Base-by-base conservation (phyloP, 2,329 filamentous ascomycete species). In the Zymoseptoria crescenta region DNA sequence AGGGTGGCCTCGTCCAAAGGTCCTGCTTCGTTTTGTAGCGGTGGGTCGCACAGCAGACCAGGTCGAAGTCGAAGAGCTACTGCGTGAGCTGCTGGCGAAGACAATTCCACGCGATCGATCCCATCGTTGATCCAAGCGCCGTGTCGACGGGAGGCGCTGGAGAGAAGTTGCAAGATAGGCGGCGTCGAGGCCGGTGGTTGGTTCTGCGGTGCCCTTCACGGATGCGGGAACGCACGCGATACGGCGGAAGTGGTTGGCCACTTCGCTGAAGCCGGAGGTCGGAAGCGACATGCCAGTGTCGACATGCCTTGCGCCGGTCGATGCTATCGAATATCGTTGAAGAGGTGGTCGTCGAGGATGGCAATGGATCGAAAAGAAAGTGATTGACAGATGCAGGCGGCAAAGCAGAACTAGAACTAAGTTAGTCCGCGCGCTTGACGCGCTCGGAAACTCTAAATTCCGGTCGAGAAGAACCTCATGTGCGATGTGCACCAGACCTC, bases 51-150 rank as follows among this genome's bases (percentile, higher is more conserved):
- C 16, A 28, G 21, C 16, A 13, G 49, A 52, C 59, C 52, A 52
- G 49, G 52, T 27, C n/a, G 35, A 52, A 24, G 13, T 13, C 19
- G 13, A 19, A 52, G 49, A 52, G 49, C 49, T 52, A 13, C n/a
- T 52, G 19, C 9, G 49, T 28, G 27, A 52, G n/a, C 49, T 52
- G 51, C 10, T 5, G 28, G 50, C 55, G 62, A 68, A 64, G 27
- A 63, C 51, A 49, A 70, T 66, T 45, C 69, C 66, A 29, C 69
- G 64, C 21, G 69, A 70, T 57, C 59, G 55, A 59, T 69, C 67
- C 67, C 67, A 69, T 52, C 69, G 62, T 29, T 63, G 61, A 50
- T 70, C 65, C 35, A 70, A 58, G 13, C 67, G 65, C 8, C 68
- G 67, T 28, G 52, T 64, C 8, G 68, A 68, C 16, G 68, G 68